A percentile compares a stretch with the other conserved stretches of the same genome.
These are phyloP conservation scores for Phaeosphaeria sp. DNA, from an alignment of 2,329 filamentous ascomycete genomes.

Conservation along the genomic window DNA sequence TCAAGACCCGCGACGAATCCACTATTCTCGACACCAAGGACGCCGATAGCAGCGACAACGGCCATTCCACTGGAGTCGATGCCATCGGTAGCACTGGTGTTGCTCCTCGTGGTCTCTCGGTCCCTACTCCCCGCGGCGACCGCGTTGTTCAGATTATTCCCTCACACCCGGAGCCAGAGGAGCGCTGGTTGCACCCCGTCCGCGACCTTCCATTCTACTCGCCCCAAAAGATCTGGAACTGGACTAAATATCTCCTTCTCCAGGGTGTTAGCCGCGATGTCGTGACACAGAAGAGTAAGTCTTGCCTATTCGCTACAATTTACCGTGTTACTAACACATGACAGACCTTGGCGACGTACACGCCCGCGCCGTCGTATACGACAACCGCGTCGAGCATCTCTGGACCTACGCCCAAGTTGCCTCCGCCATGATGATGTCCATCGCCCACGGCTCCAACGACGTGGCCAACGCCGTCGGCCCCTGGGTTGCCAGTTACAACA, in stretches of 20 bases:
- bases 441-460: constrained; percentile 74
- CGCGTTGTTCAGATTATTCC: not conserved
- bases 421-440: constrained; percentile 41
- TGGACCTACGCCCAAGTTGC: constrained; percentile 58
- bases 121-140: not conserved
- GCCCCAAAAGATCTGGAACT: constrained; percentile 39
- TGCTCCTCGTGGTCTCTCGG: constrained; percentile 3
- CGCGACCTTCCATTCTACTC: constrained; percentile 28
- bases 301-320: not conserved
- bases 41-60: not conserved
- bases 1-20: not conserved
- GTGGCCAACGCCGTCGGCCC: constrained; percentile 36
- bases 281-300: constrained; percentile 43
- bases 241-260: constrained; percentile 51
- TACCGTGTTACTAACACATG: not conserved
- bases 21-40: not conserved
- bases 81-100: not conserved
- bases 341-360: constrained; percentile 41
- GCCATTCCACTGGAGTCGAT: constrained; percentile 4
- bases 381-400: constrained; percentile 34
- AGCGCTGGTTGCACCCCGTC: constrained; percentile 36
- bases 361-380: constrained; percentile 40
- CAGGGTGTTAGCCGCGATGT: constrained; percentile 50
- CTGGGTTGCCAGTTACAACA: constrained; percentile 34
- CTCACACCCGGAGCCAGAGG: constrained; percentile 23